Conservation (phyloP, 2,329 filamentous ascomycete genomes). For the Cladorrhinum sp. region DNA sequence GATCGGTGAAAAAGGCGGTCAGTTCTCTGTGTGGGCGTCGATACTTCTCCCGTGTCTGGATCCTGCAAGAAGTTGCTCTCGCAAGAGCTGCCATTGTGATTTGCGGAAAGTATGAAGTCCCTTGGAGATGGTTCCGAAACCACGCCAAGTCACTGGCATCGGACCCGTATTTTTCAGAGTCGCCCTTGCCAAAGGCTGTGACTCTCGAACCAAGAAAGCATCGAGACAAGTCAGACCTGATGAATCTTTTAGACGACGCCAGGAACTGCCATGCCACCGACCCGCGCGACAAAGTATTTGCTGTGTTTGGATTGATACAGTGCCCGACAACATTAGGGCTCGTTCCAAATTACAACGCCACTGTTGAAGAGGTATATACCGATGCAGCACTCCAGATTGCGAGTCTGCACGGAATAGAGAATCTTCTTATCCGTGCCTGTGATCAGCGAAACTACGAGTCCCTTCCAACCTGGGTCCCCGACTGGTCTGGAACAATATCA, state of each 20-base stretch:
- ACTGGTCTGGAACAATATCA: neutral
- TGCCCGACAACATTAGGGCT: neutral
- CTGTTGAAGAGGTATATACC: neutral
- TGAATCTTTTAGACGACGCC: slow-evolving; percentile 2
- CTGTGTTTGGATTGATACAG: slow-evolving; percentile 5
- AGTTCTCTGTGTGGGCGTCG: neutral
- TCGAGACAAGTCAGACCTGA: neutral
- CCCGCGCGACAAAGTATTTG: slow-evolving; percentile 9
- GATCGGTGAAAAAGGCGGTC: neutral
- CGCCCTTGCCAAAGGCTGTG: neutral
- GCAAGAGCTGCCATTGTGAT: neutral
- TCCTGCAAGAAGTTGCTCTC: slow-evolving; percentile 11
- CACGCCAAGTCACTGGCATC: neutral
- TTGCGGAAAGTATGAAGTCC: neutral
- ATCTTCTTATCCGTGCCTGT: neutral
- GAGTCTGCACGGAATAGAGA: neutral
- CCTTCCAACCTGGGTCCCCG: neutral
- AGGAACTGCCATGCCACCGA: slow-evolving; percentile 3
- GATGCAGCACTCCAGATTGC: neutral
- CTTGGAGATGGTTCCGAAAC: neutral
- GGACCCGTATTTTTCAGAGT: too few relatives aligned
- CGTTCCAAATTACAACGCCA: neutral
- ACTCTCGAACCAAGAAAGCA: neutral
- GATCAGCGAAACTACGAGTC: neutral
- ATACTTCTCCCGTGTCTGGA: slow-evolving; percentile 10